These are phyloP conservation scores for Berkeleyomyces rouxiae DNA, from an alignment of 2,329 filamentous ascomycete genomes.

Conservation along the genomic window DNA sequence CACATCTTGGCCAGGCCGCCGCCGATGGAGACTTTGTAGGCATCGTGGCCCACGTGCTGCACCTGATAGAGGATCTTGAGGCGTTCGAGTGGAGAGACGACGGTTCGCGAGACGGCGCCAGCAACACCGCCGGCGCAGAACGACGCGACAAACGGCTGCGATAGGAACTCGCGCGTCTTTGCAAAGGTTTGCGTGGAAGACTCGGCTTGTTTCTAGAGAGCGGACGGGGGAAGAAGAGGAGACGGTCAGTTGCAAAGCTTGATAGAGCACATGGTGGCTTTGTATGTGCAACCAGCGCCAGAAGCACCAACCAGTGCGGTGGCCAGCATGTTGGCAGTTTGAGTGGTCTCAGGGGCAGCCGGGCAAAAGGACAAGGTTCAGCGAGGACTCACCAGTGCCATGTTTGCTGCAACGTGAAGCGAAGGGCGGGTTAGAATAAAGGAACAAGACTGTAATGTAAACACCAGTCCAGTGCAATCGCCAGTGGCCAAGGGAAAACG, in stretches of 20 bases:
- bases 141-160: constrained; percentile 74
- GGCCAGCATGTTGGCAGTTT: background rate
- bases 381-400: constrained; percentile 8
- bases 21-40: constrained; percentile 83
- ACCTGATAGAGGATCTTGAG: constrained; percentile 97
- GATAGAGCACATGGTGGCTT: background rate
- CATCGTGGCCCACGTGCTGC: constrained; percentile 74
- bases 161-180: constrained; percentile 30
- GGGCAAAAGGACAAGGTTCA: background rate
- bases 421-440: background rate
- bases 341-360: background rate
- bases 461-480: background rate
- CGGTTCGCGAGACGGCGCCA: constrained; percentile 90
- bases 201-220: constrained; percentile 7
- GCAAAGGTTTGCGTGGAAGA: background rate
- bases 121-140: constrained; percentile 91
- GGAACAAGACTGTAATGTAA: background rate
- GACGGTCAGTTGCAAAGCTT: background rate
- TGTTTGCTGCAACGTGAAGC: background rate
- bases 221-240: background rate
- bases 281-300: background rate
- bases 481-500: background rate
- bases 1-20: constrained; percentile 91
- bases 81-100: constrained; percentile 88
- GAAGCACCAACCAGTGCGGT: background rate